Evolutionary conservation across 305 asterid species (phyloP).

Genomic region (Salvia sclarea): DNA sequence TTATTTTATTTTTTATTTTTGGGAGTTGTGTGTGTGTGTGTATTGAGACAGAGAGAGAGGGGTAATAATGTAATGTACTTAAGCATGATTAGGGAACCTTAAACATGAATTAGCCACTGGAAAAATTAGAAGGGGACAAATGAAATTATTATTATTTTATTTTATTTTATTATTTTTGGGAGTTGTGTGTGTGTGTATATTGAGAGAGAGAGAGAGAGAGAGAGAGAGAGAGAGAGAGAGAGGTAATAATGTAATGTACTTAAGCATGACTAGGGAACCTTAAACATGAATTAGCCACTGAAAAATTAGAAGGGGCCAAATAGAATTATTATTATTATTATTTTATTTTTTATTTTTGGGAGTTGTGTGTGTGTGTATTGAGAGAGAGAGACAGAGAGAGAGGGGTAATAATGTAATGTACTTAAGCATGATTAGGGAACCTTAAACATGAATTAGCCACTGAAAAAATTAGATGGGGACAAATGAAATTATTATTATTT

Average conservation of each 20-base stretch:
- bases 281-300: constrained; percentile 26
- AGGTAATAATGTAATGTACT: constrained; percentile 29
- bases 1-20: too few relatives aligned
- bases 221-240: too few relatives aligned
- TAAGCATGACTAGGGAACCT: constrained; percentile 36
- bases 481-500: constrained; percentile 23
- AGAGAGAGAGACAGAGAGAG: constrained; percentile 4
- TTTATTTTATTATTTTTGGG: too few relatives aligned
- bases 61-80: constrained; percentile 27
- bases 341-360: too few relatives aligned
- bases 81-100: constrained; percentile 38
- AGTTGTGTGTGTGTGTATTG: too few relatives aligned
- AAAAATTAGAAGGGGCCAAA: constrained; percentile 34
- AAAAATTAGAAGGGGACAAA: constrained; percentile 35
- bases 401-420: constrained; percentile 28
- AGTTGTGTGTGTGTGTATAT: constrained; percentile 36
- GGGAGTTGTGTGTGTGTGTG: too few relatives aligned
- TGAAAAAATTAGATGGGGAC: constrained; percentile 31
- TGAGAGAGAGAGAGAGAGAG: too few relatives aligned
- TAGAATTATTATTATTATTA: not conserved
- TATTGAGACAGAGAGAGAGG: constrained; percentile 2
- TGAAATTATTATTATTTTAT: constrained; percentile 12
- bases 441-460: constrained; percentile 29
- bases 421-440: constrained; percentile 35
- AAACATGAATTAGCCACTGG: constrained; percentile 22